These are phyloP conservation scores for Capsicum rhomboideum DNA, from an alignment of 257 asterid species.

Conservation along the genomic window DNA sequence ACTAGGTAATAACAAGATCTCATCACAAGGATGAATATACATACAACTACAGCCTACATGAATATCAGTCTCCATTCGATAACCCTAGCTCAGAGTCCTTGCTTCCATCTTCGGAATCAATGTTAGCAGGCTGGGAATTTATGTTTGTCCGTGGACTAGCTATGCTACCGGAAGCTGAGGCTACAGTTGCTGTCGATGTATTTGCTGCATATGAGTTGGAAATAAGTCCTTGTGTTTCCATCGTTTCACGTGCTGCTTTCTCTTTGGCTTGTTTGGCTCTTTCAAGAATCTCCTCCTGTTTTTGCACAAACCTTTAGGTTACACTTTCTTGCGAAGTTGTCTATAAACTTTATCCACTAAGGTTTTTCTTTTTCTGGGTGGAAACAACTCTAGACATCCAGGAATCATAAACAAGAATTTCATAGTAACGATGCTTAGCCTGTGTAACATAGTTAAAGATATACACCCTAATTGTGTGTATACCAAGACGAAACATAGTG, in stretches of 20 bases:
- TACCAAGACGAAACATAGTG: not conserved
- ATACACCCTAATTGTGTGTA: not conserved
- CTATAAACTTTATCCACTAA: not conserved
- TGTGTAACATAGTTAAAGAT: not conserved
- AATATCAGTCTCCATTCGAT: conserved; percentile 28
- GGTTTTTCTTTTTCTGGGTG: not conserved
- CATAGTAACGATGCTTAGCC: not conserved
- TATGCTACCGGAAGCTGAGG: conserved; percentile 8
- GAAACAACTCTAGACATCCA: not conserved
- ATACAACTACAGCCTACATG: not conserved
- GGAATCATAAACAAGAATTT: not conserved
- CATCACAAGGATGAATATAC: not conserved
- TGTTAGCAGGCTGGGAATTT: not conserved
- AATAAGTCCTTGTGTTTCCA: conserved; percentile 36
- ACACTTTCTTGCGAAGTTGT: not conserved
- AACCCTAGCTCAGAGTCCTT: conserved; percentile 25
- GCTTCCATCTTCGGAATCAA: too few species aligned
- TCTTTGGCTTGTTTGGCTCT: conserved; percentile 78
- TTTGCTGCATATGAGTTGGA: conserved; percentile 20
- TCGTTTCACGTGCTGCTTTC: conserved; percentile 57
- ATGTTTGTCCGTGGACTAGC: conserved; percentile 2
- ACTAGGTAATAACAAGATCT: not conserved
- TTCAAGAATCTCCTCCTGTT: conserved; percentile 75
- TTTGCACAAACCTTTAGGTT: not conserved
- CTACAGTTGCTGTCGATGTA: conserved; percentile 1